Evolutionary conservation across 2,329 filamentous ascomycete genomes (phyloP).

Genomic region (Tricladium varicosporioides): DNA sequence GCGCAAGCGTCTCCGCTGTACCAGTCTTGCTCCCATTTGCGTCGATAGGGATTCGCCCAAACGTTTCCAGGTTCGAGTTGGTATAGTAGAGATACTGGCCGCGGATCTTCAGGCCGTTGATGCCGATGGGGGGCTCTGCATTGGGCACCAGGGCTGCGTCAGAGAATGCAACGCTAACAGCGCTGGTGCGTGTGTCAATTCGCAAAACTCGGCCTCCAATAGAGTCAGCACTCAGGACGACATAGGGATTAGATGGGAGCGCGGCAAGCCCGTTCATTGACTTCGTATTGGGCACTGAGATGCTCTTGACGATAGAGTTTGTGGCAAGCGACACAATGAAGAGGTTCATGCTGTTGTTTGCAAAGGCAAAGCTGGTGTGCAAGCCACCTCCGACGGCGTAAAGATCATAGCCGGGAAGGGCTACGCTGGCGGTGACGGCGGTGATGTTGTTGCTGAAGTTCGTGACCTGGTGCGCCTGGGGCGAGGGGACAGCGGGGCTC

Average conservation of each 20-base stretch:
- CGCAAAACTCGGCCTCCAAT: not conserved
- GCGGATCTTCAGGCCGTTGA: constrained; percentile 8
- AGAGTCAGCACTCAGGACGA: constrained; percentile 2
- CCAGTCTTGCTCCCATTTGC: not conserved
- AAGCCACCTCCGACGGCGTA: not conserved
- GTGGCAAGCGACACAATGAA: not conserved
- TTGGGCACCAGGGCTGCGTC: not conserved
- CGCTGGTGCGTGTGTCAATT: not conserved
- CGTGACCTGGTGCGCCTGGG: not conserved
- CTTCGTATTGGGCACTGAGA: too few relatives aligned
- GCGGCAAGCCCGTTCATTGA: not conserved
- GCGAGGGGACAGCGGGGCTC: not conserved
- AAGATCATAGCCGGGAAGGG: not conserved
- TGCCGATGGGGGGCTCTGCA: constrained; percentile 4
- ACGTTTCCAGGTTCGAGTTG: constrained; percentile 4
- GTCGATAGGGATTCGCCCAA: constrained; percentile 8
- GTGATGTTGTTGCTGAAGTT: not conserved
- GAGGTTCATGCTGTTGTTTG: not conserved
- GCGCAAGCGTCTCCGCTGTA: not conserved
- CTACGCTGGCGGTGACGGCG: not conserved
- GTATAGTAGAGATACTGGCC: constrained; percentile 7
- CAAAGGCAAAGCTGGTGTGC: not conserved
- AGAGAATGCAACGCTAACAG: not conserved
- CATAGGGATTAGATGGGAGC: not conserved
- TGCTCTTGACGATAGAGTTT: too few relatives aligned